Evolutionary conservation across 805 yeast species (phyloP), one percentile per base, ranked within the genome.

Genomic region (Candida oleophila): DNA sequence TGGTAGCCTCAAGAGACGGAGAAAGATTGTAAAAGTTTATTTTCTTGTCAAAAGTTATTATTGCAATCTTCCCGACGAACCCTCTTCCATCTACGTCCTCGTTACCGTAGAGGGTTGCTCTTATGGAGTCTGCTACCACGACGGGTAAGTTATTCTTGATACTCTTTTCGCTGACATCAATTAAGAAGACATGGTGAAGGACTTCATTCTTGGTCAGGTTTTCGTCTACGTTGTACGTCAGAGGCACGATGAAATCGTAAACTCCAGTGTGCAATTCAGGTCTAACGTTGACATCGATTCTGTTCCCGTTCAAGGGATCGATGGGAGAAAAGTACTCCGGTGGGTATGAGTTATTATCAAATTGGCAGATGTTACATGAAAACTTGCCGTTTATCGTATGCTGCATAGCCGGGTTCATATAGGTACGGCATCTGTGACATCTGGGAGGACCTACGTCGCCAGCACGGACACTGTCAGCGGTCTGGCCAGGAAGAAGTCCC

Each of bases 381-480:
- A 89, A 87, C 47, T 68, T 71, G 38, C 82, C 78, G 22, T 83
- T 83, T 45, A 76, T 77, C 4, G 80, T 74, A 53, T 81, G 83
- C 50, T 78, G 83, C 82, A 87, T 85, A 16, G 83, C 79, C 3
- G 97, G 95, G 61, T 92, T 94, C 51, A 90, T 75, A 64, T 90
- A 94, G 1, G 96, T 81, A 46, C 97, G 80, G 68, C 99, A 94
- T 51, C 98, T 83, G 54, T 81, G 79, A 67, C 99, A 94, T 55
- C 99, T 79, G 30, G 95, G 84, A 0, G 96, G 96, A 0, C 89
- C 89, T 20, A 61, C 56, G 43, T 68, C 74, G 61, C 51, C 1
- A 62, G 60, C n/a, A n/a, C n/a, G n/a, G 47, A 60, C 63, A 12
- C 45, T 32, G 22, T 56, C 60, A 2, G 54, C 43, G 36, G 40